Conservation (phyloP, 2,329 filamentous ascomycete species). For the Aspergillus japonicus region DNA sequence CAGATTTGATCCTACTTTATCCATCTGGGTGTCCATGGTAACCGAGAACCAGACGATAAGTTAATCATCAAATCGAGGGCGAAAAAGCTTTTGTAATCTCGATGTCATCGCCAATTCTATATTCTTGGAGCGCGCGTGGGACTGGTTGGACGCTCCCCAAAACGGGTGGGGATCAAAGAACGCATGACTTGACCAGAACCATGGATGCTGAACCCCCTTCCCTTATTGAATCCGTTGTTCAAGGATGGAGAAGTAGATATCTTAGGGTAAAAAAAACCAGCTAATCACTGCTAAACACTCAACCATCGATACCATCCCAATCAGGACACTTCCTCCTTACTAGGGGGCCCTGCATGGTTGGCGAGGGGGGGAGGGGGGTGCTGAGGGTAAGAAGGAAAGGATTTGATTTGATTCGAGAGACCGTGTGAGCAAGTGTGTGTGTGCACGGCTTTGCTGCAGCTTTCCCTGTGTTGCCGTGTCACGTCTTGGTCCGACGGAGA, state of each 20-base stretch:
- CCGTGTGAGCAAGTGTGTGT: not conserved
- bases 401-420: conserved; percentile 2
- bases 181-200: conserved; percentile 17
- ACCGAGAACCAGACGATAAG: too few relatives aligned
- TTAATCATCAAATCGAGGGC: not conserved
- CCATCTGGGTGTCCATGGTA: too few relatives aligned
- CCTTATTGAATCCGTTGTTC: not conserved
- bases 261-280: too few relatives aligned
- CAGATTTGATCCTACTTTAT: not conserved
- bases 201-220: conserved; percentile 2
- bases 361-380: not conserved
- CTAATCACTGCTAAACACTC: too few relatives aligned
- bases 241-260: too few relatives aligned
- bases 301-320: not conserved
- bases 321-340: not conserved
- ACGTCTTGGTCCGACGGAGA: conserved; percentile 15
- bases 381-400: not conserved
- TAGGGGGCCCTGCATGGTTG: conserved; percentile 6
- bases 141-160: not conserved
- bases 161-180: conserved; percentile 7
- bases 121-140: not conserved
- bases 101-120: conserved; percentile 1
- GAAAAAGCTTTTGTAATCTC: not conserved
- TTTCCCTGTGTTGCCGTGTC: conserved; percentile 10
- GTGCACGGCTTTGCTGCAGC: conserved; percentile 1